Percentiles rank a stretch among this genome's conserved stretches.
phyloP scores from a whole-genome alignment of 495 filamentous ascomycete species.

The Usnea hakonensis region DNA sequence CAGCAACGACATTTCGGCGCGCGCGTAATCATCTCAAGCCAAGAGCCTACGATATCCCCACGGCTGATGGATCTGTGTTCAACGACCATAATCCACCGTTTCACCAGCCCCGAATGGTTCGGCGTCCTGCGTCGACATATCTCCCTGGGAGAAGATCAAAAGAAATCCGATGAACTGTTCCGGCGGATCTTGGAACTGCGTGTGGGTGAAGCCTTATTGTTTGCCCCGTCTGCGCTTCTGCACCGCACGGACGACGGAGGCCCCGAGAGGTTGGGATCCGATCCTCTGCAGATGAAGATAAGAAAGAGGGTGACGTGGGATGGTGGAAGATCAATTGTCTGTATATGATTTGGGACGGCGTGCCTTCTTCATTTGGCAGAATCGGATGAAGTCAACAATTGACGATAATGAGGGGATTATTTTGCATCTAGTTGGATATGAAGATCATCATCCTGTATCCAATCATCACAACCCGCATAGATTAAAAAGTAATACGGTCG shows the following conservation, averaged over 20 bases:
- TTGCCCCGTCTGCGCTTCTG: neutral
- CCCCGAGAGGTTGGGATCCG: neutral
- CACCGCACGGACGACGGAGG: neutral
- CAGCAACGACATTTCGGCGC: constrained; percentile 60
- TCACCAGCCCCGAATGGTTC: neutral
- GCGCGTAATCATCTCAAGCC: constrained; percentile 62
- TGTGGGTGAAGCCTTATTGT: neutral
- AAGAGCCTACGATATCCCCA: constrained; percentile 69
- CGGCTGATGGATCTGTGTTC: constrained; percentile 61
- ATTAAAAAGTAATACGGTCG: too few relatives aligned
- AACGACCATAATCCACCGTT: constrained; percentile 48
- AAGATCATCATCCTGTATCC: too few relatives aligned
- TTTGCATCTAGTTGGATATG: too few relatives aligned
- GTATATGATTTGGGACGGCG: neutral
- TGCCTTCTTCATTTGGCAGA: neutral
- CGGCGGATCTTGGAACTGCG: neutral
- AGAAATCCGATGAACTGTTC: neutral
- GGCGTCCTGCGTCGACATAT: neutral
- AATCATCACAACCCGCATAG: too few relatives aligned
- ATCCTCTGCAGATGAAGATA: neutral
- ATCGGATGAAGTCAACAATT: neutral
- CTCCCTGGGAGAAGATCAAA: neutral
- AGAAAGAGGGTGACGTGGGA: neutral
- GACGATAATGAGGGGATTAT: too few relatives aligned
- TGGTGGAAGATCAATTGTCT: neutral